Evolutionary conservation across 495 filamentous ascomycete species (phyloP), one percentile per base, ranked within the genome.

Genomic region (Podospora comata): DNA sequence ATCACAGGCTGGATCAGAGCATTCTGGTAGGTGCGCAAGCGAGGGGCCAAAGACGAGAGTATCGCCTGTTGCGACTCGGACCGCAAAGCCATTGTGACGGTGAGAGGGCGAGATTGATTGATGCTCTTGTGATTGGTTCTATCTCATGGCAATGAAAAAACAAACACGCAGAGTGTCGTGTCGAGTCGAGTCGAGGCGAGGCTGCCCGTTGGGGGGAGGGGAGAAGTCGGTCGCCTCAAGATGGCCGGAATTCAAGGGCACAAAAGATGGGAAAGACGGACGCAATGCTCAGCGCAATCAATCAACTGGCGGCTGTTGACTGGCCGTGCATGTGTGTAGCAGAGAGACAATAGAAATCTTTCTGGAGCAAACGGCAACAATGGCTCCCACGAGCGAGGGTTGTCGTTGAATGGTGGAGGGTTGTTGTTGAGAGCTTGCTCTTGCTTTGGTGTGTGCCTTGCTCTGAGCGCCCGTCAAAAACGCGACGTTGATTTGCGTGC

Each of bases 21-120:
- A 81, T 97, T 98, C 70, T 89, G 91, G 82, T 94, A 99, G 65
- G 90, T 89, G 78, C 93, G 91, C 74, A 99, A 80, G 71, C 95
- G 90, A 62, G 93, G 92, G 72, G 95, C 92, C 79, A 97, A 97
- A 73, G 90, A 93, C 61, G 92, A 94, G 61, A 94, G 88, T 69
- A 96, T 91, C 30, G 93, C 91, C 84, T 97, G 92, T 56, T 92
- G 91, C 67, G 72, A 68, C 28, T 79, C 73, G 60, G 76, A 73
- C 71, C 78, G 76, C 62, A 71, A 62, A 66, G 80, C 79, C 82
- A 85, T 85, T 59, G 70, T 80, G 67, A 11, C 60, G 16, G 53
- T 6, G 18, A 58, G 20, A 65, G 13, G 39, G 39, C 39, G 34
- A 39, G 34, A 23, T 39, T 5, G 34, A 39, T 39, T 39, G 34